Base-by-base conservation (phyloP, 495 filamentous ascomycete genomes). In the Clavariopsis aquatica region DNA sequence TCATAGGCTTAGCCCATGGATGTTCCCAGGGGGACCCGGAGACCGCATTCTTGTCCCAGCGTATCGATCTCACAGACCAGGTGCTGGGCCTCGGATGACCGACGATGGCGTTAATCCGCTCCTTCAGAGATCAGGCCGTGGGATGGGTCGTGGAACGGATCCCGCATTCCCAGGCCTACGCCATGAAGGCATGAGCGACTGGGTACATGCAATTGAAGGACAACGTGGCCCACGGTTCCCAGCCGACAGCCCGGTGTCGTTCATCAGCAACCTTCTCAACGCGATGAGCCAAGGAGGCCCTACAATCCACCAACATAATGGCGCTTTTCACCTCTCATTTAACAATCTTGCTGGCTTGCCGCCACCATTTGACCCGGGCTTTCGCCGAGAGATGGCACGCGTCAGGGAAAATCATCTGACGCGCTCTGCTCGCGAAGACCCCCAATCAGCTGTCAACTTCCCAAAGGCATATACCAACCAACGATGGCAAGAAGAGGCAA, bases 401-500 rank as follows among this genome's bases (percentile, higher is more conserved):
- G 66, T 76, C 26, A 26, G 69, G 20, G 66, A 67, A 4, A 23
- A 36, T 10, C 61, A 53, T 15, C 10, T 54, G 59, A 70, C 78
- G 26, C 64, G 81, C 65, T 71, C 78, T 23, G 72, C 76, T 53
- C 80, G 82, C 26, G 81, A 85, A 68, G 85, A 88, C 65, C 84
- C 85, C 27, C 80, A 80, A 27, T 82, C 86, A 65, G 85, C 89
- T 12, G 85, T 91, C 15, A 79, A 84, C 36, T 96, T 96, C 75
- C 78, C 80, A 23, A 81, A 90, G 19, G 83, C 84, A 31, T 78
- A 82, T 1, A 97, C 93, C 12, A 78, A 77, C 43, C 78, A 80
- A 43, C 86, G 94, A 47, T 99, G 95, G 93, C 86, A 89, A 68
- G 90, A 96, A 69, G 94, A 98, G 76, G 89, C 92, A 13, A 87